These are phyloP conservation scores for Penicillium sp. DNA, from an alignment of 2,329 filamentous ascomycete genomes.

Conservation along the genomic window DNA sequence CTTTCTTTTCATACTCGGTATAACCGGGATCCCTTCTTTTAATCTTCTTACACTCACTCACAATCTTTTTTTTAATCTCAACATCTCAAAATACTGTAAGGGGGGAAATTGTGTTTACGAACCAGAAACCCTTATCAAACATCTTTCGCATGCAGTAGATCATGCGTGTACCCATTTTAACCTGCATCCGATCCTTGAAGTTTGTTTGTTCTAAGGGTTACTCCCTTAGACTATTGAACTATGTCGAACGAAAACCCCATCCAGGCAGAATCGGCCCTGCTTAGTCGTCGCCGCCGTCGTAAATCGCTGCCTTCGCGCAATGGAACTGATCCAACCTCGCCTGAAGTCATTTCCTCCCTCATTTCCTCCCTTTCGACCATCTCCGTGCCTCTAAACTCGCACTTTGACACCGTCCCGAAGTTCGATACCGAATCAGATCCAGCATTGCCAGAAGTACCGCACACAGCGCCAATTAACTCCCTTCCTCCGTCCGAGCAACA, in stretches of 20 bases:
- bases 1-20: neutral
- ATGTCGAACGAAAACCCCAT: slow-evolving; percentile 31
- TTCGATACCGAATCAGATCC: slow-evolving; percentile 40
- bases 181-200: slow-evolving; percentile 25
- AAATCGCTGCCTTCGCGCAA: slow-evolving; percentile 40
- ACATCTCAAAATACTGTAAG: slow-evolving; percentile 14
- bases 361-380: slow-evolving; percentile 62
- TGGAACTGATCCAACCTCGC: slow-evolving; percentile 45
- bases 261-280: slow-evolving; percentile 31
- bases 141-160: slow-evolving; percentile 22
- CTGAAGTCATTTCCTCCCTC: slow-evolving; percentile 57
- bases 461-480: slow-evolving; percentile 27
- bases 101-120: slow-evolving; percentile 3
- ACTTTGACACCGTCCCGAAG: slow-evolving; percentile 62
- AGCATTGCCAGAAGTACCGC: slow-evolving; percentile 25
- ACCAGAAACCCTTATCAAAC: slow-evolving; percentile 10
- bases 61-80: slow-evolving; percentile 12
- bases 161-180: slow-evolving; percentile 29
- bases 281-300: slow-evolving; percentile 45
- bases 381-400: slow-evolving; percentile 63
- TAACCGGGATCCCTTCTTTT: slow-evolving; percentile 3
- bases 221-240: slow-evolving; percentile 26
- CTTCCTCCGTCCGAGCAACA: slow-evolving; percentile 34
- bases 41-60: neutral
- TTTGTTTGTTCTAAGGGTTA: slow-evolving; percentile 6